Conservation (phyloP, 2,329 filamentous ascomycete species). For the Fusarium tanahbumbuense region DNA sequence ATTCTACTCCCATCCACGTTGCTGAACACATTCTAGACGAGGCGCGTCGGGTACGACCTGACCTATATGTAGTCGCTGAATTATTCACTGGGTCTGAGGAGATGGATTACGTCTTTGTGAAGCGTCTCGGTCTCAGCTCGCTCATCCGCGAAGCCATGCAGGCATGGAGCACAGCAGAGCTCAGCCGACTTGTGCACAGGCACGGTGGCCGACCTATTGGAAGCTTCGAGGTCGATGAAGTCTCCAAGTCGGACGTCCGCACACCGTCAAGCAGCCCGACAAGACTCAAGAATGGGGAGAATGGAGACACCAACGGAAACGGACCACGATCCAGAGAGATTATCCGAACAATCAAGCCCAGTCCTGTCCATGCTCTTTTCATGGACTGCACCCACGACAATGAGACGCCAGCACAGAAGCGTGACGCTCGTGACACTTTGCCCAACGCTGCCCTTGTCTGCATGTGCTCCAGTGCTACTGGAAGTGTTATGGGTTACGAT, state of each 20-base stretch:
- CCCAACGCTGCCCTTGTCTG: slow-evolving; percentile 93
- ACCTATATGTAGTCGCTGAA: slow-evolving; percentile 93
- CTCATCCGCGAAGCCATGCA: slow-evolving; percentile 99
- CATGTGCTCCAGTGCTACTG: slow-evolving; percentile 95
- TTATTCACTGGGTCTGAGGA: slow-evolving; percentile 96
- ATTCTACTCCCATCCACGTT: slow-evolving; percentile 94
- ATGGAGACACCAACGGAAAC: slow-evolving; percentile 43
- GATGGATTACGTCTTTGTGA: slow-evolving; percentile 96
- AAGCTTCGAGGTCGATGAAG: slow-evolving; percentile 94
- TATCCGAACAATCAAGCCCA: slow-evolving; percentile 84
- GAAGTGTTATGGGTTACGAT: slow-evolving; percentile 98
- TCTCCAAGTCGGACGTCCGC: slow-evolving; percentile 69
- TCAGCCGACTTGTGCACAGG: slow-evolving; percentile 91
- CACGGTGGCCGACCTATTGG: slow-evolving; percentile 95
- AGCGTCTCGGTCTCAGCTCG: slow-evolving; percentile 88
- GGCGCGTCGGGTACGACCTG: slow-evolving; percentile 86
- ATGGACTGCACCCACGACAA: slow-evolving; percentile 99
- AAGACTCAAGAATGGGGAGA: slow-evolving; percentile 38
- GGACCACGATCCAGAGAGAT: slow-evolving; percentile 66
- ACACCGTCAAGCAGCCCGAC: slow-evolving; percentile 49
- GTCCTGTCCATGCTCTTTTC: slow-evolving; percentile 91
- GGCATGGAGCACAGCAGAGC: slow-evolving; percentile 92
- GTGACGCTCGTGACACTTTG: slow-evolving; percentile 92
- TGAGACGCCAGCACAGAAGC: slow-evolving; percentile 93
- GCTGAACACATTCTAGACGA: slow-evolving; percentile 95